phyloP scores from a whole-genome alignment of 2,329 filamentous ascomycete species.

The Blastomyces gilchristii region DNA sequence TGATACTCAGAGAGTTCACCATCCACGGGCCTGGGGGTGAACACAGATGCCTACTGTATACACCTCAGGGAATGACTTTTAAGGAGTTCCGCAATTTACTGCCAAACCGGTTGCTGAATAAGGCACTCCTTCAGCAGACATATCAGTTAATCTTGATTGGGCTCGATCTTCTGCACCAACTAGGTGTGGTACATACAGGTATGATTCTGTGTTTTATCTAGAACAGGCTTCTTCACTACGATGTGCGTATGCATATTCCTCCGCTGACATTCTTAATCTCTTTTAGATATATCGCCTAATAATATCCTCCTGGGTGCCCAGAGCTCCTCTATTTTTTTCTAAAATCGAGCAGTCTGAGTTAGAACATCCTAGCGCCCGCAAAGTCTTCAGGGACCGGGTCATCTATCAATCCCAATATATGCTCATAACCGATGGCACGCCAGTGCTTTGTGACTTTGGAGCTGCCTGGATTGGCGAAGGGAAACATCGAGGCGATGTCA shows the following conservation, averaged over 20 bases:
- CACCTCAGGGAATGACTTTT: conserved; percentile 28
- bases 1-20: conserved; percentile 16
- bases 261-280: neutral
- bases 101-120: conserved; percentile 13
- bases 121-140: conserved; percentile 14
- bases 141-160: conserved; percentile 1
- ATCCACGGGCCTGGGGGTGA: conserved; percentile 15
- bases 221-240: neutral
- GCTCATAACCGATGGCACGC: conserved; percentile 21
- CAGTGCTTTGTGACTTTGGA: conserved; percentile 38
- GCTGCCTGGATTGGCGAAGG: conserved; percentile 28
- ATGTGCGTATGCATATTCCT: neutral
- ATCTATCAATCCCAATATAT: conserved; percentile 23
- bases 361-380: conserved; percentile 21
- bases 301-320: conserved; percentile 26
- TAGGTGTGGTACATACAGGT: conserved; percentile 38
- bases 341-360: conserved; percentile 19
- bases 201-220: neutral
- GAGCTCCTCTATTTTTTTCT: conserved; percentile 19
- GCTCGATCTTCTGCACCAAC: conserved; percentile 28
- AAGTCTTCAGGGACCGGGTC: conserved; percentile 20
- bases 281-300: conserved; percentile 22
- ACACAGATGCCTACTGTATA: conserved; percentile 28
- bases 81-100: conserved; percentile 15
- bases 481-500: conserved; percentile 19